phyloP scores from a whole-genome alignment of 2,329 filamentous ascomycete genomes.

The Penicillium sp. region DNA sequence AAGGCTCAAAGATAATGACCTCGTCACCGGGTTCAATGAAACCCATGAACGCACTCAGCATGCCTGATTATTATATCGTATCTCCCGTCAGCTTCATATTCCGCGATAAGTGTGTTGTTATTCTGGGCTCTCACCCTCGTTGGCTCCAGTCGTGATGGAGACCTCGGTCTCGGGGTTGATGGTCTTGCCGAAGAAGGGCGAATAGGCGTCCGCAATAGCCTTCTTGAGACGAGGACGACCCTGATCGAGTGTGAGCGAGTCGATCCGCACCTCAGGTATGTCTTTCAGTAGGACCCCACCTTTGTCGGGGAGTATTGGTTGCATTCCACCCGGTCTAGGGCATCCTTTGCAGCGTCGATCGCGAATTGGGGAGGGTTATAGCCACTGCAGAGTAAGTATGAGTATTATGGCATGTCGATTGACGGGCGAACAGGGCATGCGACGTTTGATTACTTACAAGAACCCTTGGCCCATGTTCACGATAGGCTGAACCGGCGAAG shows the following conservation, averaged over 20 bases:
- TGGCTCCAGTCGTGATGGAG: constrained; percentile 78
- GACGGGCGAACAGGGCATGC: neutral
- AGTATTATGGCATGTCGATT: neutral
- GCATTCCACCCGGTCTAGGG: constrained; percentile 89
- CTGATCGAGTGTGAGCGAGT: constrained; percentile 35
- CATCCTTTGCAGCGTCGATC: constrained; percentile 85
- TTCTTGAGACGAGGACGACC: constrained; percentile 89
- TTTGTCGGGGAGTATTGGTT: constrained; percentile 98
- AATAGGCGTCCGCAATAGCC: constrained; percentile 90
- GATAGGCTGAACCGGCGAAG: constrained; percentile 66
- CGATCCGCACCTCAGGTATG: neutral
- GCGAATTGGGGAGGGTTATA: constrained; percentile 95
- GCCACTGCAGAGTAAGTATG: constrained; percentile 52
- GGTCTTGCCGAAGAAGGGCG: constrained; percentile 79
- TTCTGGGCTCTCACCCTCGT: constrained; percentile 46
- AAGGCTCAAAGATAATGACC: constrained; percentile 97
- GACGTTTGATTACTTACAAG: constrained; percentile 46
- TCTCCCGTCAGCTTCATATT: neutral
- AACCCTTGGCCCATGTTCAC: constrained; percentile 72
- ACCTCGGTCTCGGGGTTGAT: constrained; percentile 91
- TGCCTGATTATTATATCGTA: constrained; percentile 55
- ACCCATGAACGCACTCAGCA: constrained; percentile 97
- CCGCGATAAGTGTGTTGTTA: neutral
- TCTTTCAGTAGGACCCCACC: constrained; percentile 42
- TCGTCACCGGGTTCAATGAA: constrained; percentile 95